Conservation (phyloP, 2,329 filamentous ascomycete genomes). For the Colletotrichum acutatum region DNA sequence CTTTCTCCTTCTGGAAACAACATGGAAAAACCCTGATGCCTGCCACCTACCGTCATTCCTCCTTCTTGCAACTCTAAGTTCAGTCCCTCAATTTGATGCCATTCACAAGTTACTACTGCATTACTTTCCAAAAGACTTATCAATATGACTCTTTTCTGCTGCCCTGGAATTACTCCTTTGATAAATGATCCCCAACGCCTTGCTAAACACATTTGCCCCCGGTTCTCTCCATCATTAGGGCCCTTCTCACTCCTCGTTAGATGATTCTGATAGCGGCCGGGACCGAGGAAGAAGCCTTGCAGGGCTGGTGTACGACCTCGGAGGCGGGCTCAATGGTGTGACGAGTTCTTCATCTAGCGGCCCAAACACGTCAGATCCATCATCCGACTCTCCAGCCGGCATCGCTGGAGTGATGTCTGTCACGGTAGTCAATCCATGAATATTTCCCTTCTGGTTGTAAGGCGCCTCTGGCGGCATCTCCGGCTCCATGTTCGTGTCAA, state of each 20-base stretch:
- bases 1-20: neutral
- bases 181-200: neutral
- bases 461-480: neutral
- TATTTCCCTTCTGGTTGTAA: neutral
- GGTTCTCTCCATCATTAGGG: neutral
- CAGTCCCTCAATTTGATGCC: neutral
- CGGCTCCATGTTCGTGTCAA: neutral
- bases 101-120: no score
- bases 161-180: neutral
- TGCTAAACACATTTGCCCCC: neutral
- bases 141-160: neutral
- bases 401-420: constrained; percentile 8
- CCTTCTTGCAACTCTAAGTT: neutral
- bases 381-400: constrained; percentile 23
- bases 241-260: neutral
- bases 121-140: neutral
- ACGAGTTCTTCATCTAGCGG: constrained; percentile 11
- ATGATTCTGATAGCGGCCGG: neutral
- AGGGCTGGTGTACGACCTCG: constrained; percentile 10
- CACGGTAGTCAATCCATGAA: neutral
- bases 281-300: neutral
- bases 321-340: constrained; percentile 30
- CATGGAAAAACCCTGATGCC: neutral
- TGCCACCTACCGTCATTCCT: neutral
- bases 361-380: constrained; percentile 9